Base-by-base conservation (phyloP, 2,329 filamentous ascomycete species). In the Fusarium devonianum region DNA sequence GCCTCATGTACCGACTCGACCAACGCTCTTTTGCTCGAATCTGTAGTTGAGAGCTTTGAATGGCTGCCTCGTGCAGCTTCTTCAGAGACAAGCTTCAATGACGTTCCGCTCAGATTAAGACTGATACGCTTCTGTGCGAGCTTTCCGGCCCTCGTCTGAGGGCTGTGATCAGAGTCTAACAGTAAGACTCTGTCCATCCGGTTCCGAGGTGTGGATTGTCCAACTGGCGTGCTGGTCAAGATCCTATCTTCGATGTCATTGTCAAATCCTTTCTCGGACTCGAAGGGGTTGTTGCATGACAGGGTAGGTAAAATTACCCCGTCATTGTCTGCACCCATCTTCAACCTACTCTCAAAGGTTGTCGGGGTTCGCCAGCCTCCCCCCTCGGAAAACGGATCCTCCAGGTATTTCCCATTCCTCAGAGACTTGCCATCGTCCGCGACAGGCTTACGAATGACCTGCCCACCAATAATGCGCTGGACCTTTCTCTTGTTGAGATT, bases 161-260 rank as follows among this genome's bases (percentile, higher is more conserved):
- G 39, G 39, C 58, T 60, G 29, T 53, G 39, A 9, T 56, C 49
- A 14, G 14, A 44, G 21, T 58, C 53, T 32, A 49, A 56, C 16
- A 49, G 48, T 13, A 57, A 58, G 9, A 48, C 53, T 22, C 47
- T 55, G 14, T 60, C 37, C 16, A 63, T 32, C 40, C 50, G 62
- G 50, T 64, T 58, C 32, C 69, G 71, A 23, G 73, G 73, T 2
- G 73, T 76, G 2, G 74, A 76, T 36, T 65, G 71, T 35, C 68
- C 73, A 21, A 69, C 58, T 5, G 73, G 73, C 14, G 59, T 62
- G 23, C 61, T 66, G 19, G 57, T 66, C 55, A 76, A 65, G 48
- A 75, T 65, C 11, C 73, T 71, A 63, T 71, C 67, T 32, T 72
- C 67, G 49, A 76, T 69, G 42, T 74, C 62, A 42, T 62, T 60